Conservation (phyloP, 306 rosid genomes). For the Bauhinia variegata region DNA sequence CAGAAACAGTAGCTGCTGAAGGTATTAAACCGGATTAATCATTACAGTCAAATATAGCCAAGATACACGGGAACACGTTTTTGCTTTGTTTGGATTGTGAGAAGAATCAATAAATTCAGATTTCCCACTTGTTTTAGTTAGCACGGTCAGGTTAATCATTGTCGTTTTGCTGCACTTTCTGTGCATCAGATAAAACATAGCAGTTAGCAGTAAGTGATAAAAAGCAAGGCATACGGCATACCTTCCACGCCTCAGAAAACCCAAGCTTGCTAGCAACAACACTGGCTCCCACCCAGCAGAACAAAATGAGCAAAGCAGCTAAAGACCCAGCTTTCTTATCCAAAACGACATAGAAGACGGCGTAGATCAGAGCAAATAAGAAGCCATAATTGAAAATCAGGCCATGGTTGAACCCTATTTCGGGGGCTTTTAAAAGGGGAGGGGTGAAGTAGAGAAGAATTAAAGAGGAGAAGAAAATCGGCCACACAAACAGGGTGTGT, state of each 20-base stretch:
- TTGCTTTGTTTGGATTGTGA: no score
- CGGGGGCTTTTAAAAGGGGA: conserved; percentile 40
- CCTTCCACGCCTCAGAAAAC: conserved; percentile 73
- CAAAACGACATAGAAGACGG: conserved; percentile 53
- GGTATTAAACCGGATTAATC: no score
- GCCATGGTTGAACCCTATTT: conserved; percentile 33
- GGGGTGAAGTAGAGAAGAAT: conserved; percentile 69
- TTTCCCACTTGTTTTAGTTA: no score
- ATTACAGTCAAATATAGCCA: no score
- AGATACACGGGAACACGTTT: no score
- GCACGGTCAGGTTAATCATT: no score
- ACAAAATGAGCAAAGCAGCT: conserved; percentile 64
- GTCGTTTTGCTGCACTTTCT: no score
- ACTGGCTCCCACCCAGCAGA: conserved; percentile 68
- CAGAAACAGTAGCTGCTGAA: no score
- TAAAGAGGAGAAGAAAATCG: conserved; percentile 63
- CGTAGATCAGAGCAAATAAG: conserved; percentile 52
- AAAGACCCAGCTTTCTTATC: conserved; percentile 76
- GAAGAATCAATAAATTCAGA: no score
- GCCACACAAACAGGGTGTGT: conserved; percentile 81
- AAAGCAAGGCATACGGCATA: conserved; percentile 38
- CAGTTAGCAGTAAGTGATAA: conserved; percentile 1
- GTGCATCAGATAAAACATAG: neutral
- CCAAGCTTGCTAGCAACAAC: conserved; percentile 57
- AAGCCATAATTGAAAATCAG: conserved; percentile 66